These are phyloP conservation scores for Erucastrum elatum DNA, from an alignment of 345 rosid species.

Conservation along the genomic window DNA sequence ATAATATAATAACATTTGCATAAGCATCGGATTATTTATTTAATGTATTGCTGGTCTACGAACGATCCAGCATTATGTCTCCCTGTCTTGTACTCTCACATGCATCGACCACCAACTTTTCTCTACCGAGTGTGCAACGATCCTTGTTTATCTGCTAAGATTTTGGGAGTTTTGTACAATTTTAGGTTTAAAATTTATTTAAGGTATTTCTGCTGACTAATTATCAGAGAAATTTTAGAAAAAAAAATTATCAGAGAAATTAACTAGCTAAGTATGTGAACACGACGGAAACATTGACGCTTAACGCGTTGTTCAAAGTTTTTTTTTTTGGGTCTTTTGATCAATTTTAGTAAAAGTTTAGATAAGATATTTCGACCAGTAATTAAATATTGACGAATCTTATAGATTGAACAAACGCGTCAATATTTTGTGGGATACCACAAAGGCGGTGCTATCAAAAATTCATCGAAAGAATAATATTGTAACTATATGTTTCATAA, in stretches of 20 bases:
- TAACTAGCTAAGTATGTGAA: not conserved
- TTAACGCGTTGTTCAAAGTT: not conserved
- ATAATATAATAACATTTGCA: not conserved
- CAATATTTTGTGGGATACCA: constrained; percentile 19
- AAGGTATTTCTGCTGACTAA: not conserved
- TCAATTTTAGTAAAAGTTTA: not conserved
- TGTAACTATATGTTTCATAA: not conserved
- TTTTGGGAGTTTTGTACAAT: not conserved
- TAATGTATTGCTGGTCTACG: constrained; percentile 7
- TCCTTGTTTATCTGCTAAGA: not conserved
- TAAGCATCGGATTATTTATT: not conserved
- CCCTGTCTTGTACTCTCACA: constrained; percentile 21
- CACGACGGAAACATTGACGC: not conserved
- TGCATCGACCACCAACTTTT: constrained; percentile 10
- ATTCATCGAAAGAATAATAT: not conserved
- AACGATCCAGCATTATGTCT: constrained; percentile 32
- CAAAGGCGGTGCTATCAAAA: constrained; percentile 19
- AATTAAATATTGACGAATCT: not conserved
- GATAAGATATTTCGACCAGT: not conserved
- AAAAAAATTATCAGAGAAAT: not conserved
- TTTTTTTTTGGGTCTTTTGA: not conserved
- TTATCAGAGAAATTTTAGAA: not conserved
- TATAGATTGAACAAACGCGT: constrained; percentile 7
- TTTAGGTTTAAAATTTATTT: not conserved
- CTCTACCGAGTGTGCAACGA: not conserved